phyloP scores from a whole-genome alignment of 1,139 yeast genomes.

The Blastobotrys persicus region DNA sequence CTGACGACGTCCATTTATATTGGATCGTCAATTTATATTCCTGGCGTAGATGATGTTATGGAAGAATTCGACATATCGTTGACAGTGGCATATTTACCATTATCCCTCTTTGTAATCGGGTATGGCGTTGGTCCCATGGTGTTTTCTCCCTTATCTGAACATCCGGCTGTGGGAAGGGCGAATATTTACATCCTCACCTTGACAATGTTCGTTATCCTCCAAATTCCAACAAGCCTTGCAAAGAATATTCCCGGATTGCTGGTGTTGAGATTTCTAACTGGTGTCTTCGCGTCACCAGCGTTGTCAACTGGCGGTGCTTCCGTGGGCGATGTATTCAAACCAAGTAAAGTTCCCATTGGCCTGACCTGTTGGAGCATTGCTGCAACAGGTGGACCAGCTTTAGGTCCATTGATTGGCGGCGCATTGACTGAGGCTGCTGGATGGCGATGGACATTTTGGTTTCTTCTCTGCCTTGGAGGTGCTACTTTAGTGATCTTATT shows the following conservation, averaged over 20 bases:
- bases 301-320: constrained; percentile 86
- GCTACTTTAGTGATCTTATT: constrained; percentile 35
- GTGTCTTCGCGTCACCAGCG: constrained; percentile 79
- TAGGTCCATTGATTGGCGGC: constrained; percentile 79
- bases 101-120: constrained; percentile 58
- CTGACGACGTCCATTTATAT: constrained; percentile 55
- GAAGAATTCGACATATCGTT: constrained; percentile 44
- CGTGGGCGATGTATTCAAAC: constrained; percentile 56
- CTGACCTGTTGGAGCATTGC: constrained; percentile 46
- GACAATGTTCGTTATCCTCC: constrained; percentile 54
- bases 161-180: constrained; percentile 52
- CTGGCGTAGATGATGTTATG: constrained; percentile 48
- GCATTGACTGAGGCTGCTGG: constrained; percentile 54
- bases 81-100: constrained; percentile 47
- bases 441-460: constrained; percentile 46
- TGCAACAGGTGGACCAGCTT: constrained; percentile 58
- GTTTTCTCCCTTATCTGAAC: constrained; percentile 55
- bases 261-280: constrained; percentile 74
- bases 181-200: constrained; percentile 52
- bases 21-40: constrained; percentile 61
- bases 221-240: constrained; percentile 48
- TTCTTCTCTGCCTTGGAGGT: constrained; percentile 34
- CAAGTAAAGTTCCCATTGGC: constrained; percentile 29
- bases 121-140: constrained; percentile 57
- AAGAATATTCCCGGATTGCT: constrained; percentile 48